These are phyloP conservation scores for Nicotiana rustica DNA, from an alignment of 305 asterid genomes.

Conservation along the genomic window DNA sequence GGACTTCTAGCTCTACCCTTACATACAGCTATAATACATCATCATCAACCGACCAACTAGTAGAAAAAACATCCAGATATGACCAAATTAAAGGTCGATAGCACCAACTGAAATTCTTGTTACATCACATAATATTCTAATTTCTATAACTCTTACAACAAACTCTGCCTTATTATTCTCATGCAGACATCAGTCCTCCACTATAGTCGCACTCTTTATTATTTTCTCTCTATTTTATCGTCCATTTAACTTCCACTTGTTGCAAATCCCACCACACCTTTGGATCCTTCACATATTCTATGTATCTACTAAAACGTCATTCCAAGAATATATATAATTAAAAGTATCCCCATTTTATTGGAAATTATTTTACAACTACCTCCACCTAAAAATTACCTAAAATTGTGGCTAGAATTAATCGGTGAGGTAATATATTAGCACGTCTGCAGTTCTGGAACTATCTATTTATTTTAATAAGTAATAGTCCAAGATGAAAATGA, in stretches of 20 bases:
- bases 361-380: constrained; percentile 1
- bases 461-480: not conserved
- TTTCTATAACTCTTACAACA: not conserved
- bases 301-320: constrained; percentile 23
- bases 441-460: not conserved
- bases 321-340: not conserved
- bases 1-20: no score
- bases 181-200: not conserved
- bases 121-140: not conserved
- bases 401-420: not conserved
- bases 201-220: not conserved
- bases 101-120: not conserved
- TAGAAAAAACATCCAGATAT: not conserved
- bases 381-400: constrained; percentile 19
- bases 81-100: not conserved
- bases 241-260: constrained; percentile 49
- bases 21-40: not conserved
- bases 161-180: not conserved
- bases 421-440: not conserved
- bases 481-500: not conserved
- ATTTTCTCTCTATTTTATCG: not conserved
- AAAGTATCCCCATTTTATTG: not conserved
- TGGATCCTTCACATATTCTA: constrained; percentile 33
- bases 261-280: constrained; percentile 38
- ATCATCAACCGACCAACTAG: not conserved